Evolutionary conservation across 83 land plant genomes (phyloP).

Genomic region (Thuja plicata): DNA sequence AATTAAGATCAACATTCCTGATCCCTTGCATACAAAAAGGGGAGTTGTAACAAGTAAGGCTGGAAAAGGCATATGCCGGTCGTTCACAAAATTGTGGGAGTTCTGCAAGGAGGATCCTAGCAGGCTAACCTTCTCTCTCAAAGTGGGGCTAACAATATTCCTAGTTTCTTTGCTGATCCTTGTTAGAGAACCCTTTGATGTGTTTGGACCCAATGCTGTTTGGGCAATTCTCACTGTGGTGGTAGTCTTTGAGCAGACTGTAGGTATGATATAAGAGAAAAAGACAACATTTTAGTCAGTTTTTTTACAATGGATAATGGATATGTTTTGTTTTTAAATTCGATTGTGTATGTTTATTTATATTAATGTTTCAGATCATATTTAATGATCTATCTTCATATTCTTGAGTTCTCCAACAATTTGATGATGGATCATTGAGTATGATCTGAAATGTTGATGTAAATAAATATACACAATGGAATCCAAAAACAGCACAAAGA

Average conservation of each 20-base stretch:
- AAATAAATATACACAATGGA: no score
- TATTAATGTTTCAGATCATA: no score
- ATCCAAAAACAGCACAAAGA: not conserved
- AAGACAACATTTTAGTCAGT: not conserved
- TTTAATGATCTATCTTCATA: no score
- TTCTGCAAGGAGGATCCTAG: slow-evolving; percentile 46
- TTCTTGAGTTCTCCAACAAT: no score
- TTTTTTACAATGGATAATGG: no score
- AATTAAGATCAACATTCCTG: not conserved
- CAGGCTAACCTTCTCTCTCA: slow-evolving; percentile 44
- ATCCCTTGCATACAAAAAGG: not conserved
- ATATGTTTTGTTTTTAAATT: no score
- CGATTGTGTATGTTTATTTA: no score
- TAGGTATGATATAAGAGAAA: slow-evolving; percentile 35
- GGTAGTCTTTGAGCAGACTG: slow-evolving; percentile 76
- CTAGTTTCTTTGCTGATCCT: slow-evolving; percentile 60
- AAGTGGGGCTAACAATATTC: slow-evolving; percentile 59
- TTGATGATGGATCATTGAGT: no score
- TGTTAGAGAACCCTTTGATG: slow-evolving; percentile 36
- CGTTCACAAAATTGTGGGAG: slow-evolving; percentile 23
- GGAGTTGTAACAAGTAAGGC: not conserved
- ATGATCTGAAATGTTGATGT: no score
- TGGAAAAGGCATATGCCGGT: not conserved
- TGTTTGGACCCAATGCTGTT: slow-evolving; percentile 58
- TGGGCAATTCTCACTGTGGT: slow-evolving; percentile 82